Percentiles rank a stretch among this genome's conserved stretches.
These are phyloP conservation scores for Aspergillus baeticus DNA, from an alignment of 495 filamentous ascomycete species.

Conservation along the genomic window DNA sequence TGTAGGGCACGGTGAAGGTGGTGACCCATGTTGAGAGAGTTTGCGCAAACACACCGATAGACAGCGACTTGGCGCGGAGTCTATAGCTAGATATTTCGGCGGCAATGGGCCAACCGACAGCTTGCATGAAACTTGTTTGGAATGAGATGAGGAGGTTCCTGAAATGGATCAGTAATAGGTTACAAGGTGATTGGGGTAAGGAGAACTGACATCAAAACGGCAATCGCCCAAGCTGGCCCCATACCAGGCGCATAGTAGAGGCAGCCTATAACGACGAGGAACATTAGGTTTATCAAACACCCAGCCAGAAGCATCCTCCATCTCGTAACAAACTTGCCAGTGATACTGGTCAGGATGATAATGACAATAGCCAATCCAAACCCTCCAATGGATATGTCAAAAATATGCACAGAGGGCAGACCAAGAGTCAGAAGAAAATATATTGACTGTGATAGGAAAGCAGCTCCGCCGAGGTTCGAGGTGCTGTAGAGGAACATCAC, in stretches of 20 bases:
- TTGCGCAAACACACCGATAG: conserved; percentile 4
- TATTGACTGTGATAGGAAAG: conserved; percentile 7
- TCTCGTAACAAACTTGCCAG: neutral
- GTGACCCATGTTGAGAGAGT: conserved; percentile 3
- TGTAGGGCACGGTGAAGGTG: conserved; percentile 1
- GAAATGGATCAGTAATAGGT: neutral
- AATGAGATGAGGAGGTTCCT: conserved; percentile 4
- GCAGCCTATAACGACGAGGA: conserved; percentile 1
- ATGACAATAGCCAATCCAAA: conserved; percentile 2
- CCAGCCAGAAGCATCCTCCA: neutral
- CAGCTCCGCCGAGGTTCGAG: neutral
- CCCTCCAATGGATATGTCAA: conserved; percentile 7
- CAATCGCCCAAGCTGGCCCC: conserved; percentile 3
- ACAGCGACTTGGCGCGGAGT: neutral
- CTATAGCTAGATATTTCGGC: conserved; percentile 6
- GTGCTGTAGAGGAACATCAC: neutral
- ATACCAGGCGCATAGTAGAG: neutral
- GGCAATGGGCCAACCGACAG: conserved; percentile 7
- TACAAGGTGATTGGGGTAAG: neutral
- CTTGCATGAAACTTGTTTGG: conserved; percentile 7
- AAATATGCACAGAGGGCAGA: conserved; percentile 1
- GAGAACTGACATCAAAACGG: neutral
- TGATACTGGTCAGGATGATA: neutral
- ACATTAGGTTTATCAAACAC: neutral
- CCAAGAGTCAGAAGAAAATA: conserved; percentile 5